phyloP scores from a whole-genome alignment of 176 grass and related monocot genomes.

The Oryza glumipatula region DNA sequence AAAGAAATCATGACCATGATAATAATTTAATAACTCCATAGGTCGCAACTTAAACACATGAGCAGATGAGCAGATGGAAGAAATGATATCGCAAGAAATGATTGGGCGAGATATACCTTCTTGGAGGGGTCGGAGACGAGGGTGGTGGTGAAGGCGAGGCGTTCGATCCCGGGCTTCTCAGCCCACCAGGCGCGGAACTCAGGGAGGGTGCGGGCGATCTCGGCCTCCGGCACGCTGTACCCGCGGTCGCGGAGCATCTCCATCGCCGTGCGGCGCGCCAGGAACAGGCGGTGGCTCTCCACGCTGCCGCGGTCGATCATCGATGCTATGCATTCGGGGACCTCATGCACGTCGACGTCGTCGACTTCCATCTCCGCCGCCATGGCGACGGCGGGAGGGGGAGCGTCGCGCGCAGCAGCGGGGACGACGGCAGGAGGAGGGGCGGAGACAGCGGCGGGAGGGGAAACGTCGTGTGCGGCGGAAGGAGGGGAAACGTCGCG shows the following conservation, averaged over 20 bases:
- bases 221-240: conserved; percentile 51
- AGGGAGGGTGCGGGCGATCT: conserved; percentile 60
- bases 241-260: conserved; percentile 94
- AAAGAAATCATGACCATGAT: neutral
- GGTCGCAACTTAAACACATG: neutral
- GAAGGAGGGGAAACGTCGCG: too few species aligned
- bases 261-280: conserved; percentile 77
- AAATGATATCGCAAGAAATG: neutral
- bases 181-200: conserved; percentile 82
- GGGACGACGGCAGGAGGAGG: neutral
- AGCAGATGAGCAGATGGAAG: neutral
- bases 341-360: conserved; percentile 24
- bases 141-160: conserved; percentile 59
- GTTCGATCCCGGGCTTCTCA: conserved; percentile 41
- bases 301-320: conserved; percentile 65
- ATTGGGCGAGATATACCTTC: conserved; percentile 46
- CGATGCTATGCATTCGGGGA: conserved; percentile 52
- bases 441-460: neutral
- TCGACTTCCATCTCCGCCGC: neutral
- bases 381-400: neutral
- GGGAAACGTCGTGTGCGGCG: neutral
- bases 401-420: too few species aligned
- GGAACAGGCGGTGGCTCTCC: conserved; percentile 81
- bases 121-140: conserved; percentile 52
- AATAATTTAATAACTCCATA: neutral